Evolutionary conservation across 441 rosid genomes (phyloP), one percentile per base, ranked within the genome.

Genomic region (Arabidopsis hybrid): DNA sequence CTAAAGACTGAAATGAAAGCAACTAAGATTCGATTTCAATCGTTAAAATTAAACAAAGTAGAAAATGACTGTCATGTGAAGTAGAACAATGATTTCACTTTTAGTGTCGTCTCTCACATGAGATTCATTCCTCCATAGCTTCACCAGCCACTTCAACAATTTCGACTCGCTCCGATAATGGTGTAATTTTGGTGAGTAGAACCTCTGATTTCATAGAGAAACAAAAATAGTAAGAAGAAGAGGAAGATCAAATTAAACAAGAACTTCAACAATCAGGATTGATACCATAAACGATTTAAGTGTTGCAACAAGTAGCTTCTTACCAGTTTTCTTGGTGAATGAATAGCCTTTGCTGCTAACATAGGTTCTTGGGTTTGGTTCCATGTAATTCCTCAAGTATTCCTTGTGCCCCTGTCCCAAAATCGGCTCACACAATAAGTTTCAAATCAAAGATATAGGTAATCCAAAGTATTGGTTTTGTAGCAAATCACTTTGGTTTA

Each of bases 311-410:
- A 68, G 6, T 47, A 59, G 66, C 40, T 59, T 61, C 86, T 83
- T 40, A 95, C 97, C 98, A 1, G 80, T 95, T 82, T 89, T 91
- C 83, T 88, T 95, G 12, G 97, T 67, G 74, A 89, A 95, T 4
- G 91, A 38, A 58, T 91, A 92, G 71, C 90, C 93, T 46, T 79
- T 87, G 69, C 82, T 65, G 75, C 83, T 92, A 82, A 85, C 72
- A 80, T 82, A 95, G 14, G 96, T 90, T 10, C 96, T 89, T 8
- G 98, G 99, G 80, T 95, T 95, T 60, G 98, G 99, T 78, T 75
- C 67, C 71, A 92, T 75, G 85, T 95, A 86, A 85, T 95, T 95
- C 86, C 99, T 88, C 52, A 95, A 68, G 77, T 89, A 95, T 49
- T 95, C 99, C 65, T 86, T 89, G 75, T 88, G 82, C 34, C 96